Evolutionary conservation across 495 filamentous ascomycete genomes (phyloP), one percentile per base, ranked within the genome.

Genomic region (Daldinia concentrica): DNA sequence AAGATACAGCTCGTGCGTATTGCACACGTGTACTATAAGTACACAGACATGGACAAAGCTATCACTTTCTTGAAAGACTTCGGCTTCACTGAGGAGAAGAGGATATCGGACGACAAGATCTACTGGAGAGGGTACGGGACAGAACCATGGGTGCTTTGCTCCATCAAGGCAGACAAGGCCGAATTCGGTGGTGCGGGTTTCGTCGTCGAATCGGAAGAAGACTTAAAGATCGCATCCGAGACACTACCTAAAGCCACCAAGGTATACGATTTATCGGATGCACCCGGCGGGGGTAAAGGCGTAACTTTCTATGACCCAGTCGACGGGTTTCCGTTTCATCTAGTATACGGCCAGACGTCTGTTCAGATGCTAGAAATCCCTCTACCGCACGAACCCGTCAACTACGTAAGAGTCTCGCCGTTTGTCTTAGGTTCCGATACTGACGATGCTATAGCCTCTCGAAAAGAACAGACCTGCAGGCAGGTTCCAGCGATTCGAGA

Each of bases 51-150:
- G 45, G 81, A 83, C 4, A 74, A 76, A 5, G 84, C 85, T 11
- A 74, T 80, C 45, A 59, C 77, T 37, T 90, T 90, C 69, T 75
- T 84, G 7, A 73, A 79, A 0, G 87, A 89, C 77, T 90, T 90
- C 76, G 88, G 88, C 63, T 85, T 90, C 74, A 73, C 72, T 12
- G 79, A 84, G 37, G 76, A 76, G 4, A 81, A 82, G 43, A 75
- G 76, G 51, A 73, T 82, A 1, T 81, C 83, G 27, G 77, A 83
- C 56, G 73, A 76, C 29, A 83, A 82, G 58, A 83, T 87, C 11
- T 90, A 85, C 80, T 89, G 82, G 77, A 81, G 87, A 30, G 88
- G 88, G 6, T 89, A 88, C 72, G 87, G 88, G 8, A 77, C 77
- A n/a, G 87, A 90, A 58, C 88, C 86, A 15, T 90, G 86, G 68